Base-by-base conservation (phyloP, 2,329 filamentous ascomycete genomes). In the Cephalotrichum gorgonifer region DNA sequence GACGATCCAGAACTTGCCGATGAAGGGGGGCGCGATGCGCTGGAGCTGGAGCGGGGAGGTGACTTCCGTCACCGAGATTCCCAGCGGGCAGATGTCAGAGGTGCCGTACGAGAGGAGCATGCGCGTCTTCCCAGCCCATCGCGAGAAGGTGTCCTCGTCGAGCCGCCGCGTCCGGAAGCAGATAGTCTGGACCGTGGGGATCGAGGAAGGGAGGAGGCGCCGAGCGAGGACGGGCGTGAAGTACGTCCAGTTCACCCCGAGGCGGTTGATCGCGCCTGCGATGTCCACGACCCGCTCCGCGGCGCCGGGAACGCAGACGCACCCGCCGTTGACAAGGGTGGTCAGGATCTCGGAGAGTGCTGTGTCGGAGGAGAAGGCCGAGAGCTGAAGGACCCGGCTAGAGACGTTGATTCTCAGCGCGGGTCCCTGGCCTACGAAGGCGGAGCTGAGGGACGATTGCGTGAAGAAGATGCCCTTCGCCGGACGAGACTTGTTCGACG, bases 381-480 rank as follows among this genome's bases (percentile, higher is more conserved):
- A 76, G 45, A 75, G 73, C 51, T 78, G 74, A 28, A 81, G 53
- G 6, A 82, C 75, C 4, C 83, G 71, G 11, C 78, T 79, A 1
- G 61, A 62, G 6, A 58, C 64, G 44, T 66, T 68, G 46, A 80
- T 75, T 2, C 69, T 65, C 2, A 82, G 61, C 0, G 71, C 69
- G 1, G 69, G 63, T 0, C 69, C 74, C 55, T 82, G 75, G 0
- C 71, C 69, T 3, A 72, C 56, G 43, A 78, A 72, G 0, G 72
- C 69, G 0, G 78, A 77, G 2, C 76, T 75, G 1, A 84, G 67
- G 1, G 78, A 73, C 0, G 66, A 65, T 55, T 86, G 83, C 7
- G 76, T 76, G 52, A 84, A 77, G 17, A 82, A 76, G 12, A 81
- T 75, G 2, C 79, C 81, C 50, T 79, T 79, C 0, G 78, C 76